Conservation (phyloP, 768 basidiomycete genomes). For the Calocera cornea region DNA sequence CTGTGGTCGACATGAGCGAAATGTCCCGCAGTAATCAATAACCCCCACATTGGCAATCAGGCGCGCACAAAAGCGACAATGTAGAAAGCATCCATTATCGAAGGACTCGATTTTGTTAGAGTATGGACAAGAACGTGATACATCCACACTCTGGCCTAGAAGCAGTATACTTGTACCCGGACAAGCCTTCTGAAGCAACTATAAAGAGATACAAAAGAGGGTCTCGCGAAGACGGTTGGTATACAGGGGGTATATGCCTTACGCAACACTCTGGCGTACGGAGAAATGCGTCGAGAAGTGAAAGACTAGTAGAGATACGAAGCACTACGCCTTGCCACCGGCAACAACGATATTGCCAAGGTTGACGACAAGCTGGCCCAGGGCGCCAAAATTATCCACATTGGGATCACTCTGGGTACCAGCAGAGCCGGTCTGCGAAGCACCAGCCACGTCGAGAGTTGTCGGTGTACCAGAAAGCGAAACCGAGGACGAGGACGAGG, state of each 20-base stretch:
- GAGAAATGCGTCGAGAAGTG: background rate
- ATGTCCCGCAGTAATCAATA: no score
- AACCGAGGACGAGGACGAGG: background rate
- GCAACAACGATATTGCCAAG: background rate
- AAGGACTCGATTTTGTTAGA: background rate
- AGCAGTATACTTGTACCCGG: background rate
- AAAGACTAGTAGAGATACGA: background rate
- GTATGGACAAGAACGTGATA: background rate
- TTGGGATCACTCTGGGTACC: background rate
- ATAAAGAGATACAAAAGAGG: background rate
- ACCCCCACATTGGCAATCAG: background rate
- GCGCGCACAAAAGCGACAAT: background rate
- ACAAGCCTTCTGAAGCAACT: background rate
- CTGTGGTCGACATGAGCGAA: no score
- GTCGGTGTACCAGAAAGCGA: background rate
- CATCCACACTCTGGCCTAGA: background rate
- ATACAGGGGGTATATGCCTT: background rate
- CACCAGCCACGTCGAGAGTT: background rate
- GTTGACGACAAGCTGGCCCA: background rate
- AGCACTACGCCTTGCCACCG: background rate
- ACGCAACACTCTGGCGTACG: background rate
- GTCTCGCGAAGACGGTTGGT: background rate
- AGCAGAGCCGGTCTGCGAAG: background rate
- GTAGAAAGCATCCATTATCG: background rate
- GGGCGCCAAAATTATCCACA: background rate